Base-by-base conservation (phyloP, 768 basidiomycete species). In the Suillus ampliporus region DNA sequence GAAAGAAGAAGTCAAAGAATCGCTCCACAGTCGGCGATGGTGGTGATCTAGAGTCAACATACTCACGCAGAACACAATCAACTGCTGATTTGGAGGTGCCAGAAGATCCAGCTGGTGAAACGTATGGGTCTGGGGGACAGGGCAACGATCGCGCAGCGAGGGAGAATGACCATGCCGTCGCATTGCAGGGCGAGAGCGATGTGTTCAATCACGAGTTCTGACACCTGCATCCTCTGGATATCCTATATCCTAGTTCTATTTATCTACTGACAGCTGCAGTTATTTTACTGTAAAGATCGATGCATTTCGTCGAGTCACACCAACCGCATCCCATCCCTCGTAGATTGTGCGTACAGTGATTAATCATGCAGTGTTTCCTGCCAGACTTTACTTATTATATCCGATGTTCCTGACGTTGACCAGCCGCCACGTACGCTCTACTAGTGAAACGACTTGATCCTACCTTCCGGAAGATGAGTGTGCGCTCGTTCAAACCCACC, bases 51-150 rank as follows among this genome's bases (percentile, higher is more conserved):
- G 72, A 72, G 17, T 69, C 74, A 11, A 72, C 74, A 21, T 68
- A 76, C 69, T 78, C 79, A 17, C 69, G 69, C 37, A 68, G 63
- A 57, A 74, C 72, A 38, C 76, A 68, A 43, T 78, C 81, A 19
- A 77, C 77, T 6, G 76, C 73, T 4, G 88, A 88, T 58, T 83
- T 82, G 71, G 74, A 68, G 37, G 47, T 23, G 21, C 91, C 91
- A 4, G 92, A 94, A 77, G 90, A 91, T 66, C 74, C 90, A 9
- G 87, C 87, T 65, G 88, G 90, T 40, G 86, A 83, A n/a, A 77
- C 84, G 23, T 92, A 92, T 69, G 86, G 83, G 19, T 40, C 28
- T 58, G 73, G 57, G 64, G 69, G 58, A 60, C 57, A 60, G 58
- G 47, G 31, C 31, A 61, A 46, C n/a, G 57, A 21, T 37, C 66